Percentiles rank a stretch among this genome's conserved stretches.
phyloP scores from a whole-genome alignment of 2,329 filamentous ascomycete species.

The Cercospora beticola region DNA sequence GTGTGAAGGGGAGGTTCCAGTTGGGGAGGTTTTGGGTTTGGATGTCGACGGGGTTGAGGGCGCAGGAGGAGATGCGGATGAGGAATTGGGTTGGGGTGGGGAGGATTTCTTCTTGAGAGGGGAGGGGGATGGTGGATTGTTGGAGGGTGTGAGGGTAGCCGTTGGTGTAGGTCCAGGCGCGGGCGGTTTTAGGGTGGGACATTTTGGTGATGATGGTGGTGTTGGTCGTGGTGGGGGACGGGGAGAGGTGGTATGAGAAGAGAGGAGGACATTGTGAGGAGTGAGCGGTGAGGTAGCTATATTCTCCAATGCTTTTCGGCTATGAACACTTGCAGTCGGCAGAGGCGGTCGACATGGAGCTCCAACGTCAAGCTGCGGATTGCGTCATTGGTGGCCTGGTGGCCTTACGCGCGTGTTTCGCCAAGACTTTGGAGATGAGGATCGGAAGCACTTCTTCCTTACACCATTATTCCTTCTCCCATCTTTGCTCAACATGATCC shows the following conservation, averaged over 20 bases:
- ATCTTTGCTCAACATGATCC: too few relatives aligned
- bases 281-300: not conserved
- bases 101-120: slow-evolving; percentile 22
- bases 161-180: slow-evolving; percentile 38
- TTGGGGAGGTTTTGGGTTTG: slow-evolving; percentile 39
- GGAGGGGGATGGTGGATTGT: slow-evolving; percentile 27
- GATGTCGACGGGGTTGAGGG: slow-evolving; percentile 40
- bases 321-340: not conserved
- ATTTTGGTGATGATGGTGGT: slow-evolving; percentile 14
- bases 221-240: not conserved
- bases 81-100: slow-evolving; percentile 30
- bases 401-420: not conserved
- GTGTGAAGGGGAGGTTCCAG: slow-evolving; percentile 29
- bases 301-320: not conserved
- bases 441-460: too few relatives aligned
- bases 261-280: not conserved
- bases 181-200: slow-evolving; percentile 25
- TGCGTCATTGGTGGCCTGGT: not conserved
- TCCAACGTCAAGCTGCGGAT: not conserved
- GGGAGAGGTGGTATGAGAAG: not conserved
- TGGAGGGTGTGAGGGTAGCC: slow-evolving; percentile 36
- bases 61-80: slow-evolving; percentile 36
- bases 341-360: not conserved
- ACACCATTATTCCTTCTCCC: too few relatives aligned
- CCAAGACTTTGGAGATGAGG: not conserved